Conservation (phyloP, 2,329 filamentous ascomycete species). For the Cordyceps pruinosa region DNA sequence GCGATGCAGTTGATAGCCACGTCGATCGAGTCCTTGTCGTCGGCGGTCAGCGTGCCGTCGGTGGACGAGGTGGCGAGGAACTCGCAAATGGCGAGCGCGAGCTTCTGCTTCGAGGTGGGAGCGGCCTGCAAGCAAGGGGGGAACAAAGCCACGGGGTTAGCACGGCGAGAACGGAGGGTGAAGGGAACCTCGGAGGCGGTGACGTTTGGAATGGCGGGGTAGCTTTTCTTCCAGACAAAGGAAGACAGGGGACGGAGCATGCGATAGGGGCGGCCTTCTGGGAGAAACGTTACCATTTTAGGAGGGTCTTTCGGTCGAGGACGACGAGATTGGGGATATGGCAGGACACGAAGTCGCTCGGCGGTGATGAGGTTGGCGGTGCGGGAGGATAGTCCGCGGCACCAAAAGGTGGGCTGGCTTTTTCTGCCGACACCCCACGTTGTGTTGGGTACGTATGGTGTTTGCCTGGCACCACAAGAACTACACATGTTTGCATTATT, state of each 20-base stretch:
- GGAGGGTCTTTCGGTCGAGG: neutral
- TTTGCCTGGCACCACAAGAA: neutral
- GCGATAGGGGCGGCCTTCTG: neutral
- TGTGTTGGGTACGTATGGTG: neutral
- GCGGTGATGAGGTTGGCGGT: neutral
- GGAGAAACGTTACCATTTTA: neutral
- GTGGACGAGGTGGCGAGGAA: slow-evolving; percentile 79
- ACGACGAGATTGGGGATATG: neutral
- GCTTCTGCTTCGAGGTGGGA: slow-evolving; percentile 63
- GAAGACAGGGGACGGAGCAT: neutral
- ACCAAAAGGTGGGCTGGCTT: neutral
- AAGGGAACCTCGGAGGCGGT: too few relatives aligned
- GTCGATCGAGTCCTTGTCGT: slow-evolving; percentile 91
- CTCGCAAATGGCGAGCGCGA: slow-evolving; percentile 94
- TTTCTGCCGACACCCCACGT: neutral
- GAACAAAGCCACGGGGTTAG: too few relatives aligned
- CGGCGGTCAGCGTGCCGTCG: slow-evolving; percentile 80
- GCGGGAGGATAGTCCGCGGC: neutral
- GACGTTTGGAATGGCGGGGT: neutral
- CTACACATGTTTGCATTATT: neutral
- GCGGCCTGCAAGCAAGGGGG: slow-evolving; percentile 17
- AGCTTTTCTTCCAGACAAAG: neutral
- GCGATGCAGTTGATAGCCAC: slow-evolving; percentile 91
- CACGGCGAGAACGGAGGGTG: too few relatives aligned
- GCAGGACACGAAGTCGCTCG: neutral